Conservation (phyloP, 2,329 filamentous ascomycete species). For the Cercospora sp. region DNA sequence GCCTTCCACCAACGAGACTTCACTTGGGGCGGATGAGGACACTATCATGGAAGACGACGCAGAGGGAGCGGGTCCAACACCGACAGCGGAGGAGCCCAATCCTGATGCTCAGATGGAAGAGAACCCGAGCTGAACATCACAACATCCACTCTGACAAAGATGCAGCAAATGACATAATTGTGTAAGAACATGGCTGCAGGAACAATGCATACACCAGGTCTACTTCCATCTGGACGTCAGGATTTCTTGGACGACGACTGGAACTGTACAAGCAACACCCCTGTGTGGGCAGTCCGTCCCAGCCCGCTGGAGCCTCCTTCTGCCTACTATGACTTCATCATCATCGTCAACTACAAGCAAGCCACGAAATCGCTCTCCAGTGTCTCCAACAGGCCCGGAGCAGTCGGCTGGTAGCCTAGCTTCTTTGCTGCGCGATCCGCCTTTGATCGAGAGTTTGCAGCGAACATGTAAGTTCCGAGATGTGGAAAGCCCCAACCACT, state of each 20-base stretch:
- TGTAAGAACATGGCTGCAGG: not conserved
- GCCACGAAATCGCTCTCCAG: constrained; percentile 42
- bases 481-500: constrained; percentile 24
- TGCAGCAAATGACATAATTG: not conserved
- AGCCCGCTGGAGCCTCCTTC: not conserved
- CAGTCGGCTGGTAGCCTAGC: constrained; percentile 58
- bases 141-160: not conserved
- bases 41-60: not conserved
- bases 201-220: not conserved
- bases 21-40: not conserved
- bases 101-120: not conserved
- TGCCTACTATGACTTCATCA: not conserved
- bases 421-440: constrained; percentile 56
- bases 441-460: constrained; percentile 56
- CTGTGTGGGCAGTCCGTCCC: not conserved
- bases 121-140: not conserved
- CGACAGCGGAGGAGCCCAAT: not conserved
- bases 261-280: not conserved
- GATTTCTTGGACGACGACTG: not conserved
- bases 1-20: not conserved
- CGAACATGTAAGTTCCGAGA: constrained; percentile 45
- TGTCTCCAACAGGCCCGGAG: constrained; percentile 54
- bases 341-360: not conserved
- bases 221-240: not conserved
- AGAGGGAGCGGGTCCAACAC: not conserved